Evolutionary conservation across 345 rosid species (phyloP), one percentile per base, ranked within the genome.

Genomic region (Heritiera fomes): DNA sequence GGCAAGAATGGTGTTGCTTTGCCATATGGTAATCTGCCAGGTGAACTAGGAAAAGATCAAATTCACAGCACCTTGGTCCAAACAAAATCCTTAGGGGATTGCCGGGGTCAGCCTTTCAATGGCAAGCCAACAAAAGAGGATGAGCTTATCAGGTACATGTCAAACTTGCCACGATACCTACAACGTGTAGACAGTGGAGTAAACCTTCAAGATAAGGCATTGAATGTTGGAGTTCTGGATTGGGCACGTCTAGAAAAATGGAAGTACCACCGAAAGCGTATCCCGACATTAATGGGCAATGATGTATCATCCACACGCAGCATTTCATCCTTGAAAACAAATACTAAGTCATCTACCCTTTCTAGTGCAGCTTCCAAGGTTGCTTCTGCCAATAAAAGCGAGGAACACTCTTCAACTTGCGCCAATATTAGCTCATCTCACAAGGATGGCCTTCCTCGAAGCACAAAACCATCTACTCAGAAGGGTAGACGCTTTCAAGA

Each of bases 151-250:
- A 93, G 81, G 83, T 87, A 92, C 82, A 95, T 95, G 97, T 90
- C 96, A 0, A 83, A 87, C 76, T 82, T 95, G 87, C 95, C 98
- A 1, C 81, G 81, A 80, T 93, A 89, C 85, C 94, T 92, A 76
- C 94, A 91, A 86, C 84, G 78, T 23, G 30, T 85, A 71, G 92
- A 90, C 58, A 87, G 61, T 63, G 84, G 80, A 49, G 91, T 86
- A 66, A 83, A 82, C n/a, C 17, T 78, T 10, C 88, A 89, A 61
- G 94, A 84, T 68, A 91, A 90, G 79, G 94, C 88, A 77, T 79
- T 93, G 85, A 91, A 90, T 87, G 87, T 93, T 52, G 98, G 99
- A 65, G 99, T 95, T 81, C 82, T 95, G 82, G 99, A 95, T 81
- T 92, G 98, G 99, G 82, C 82, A 15, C 84, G 87, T 71, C 82